A percentile compares a stretch with the other conserved stretches of the same genome.
These are phyloP conservation scores for Xylaria digitata DNA, from an alignment of 2,329 filamentous ascomycete species.

Conservation along the genomic window DNA sequence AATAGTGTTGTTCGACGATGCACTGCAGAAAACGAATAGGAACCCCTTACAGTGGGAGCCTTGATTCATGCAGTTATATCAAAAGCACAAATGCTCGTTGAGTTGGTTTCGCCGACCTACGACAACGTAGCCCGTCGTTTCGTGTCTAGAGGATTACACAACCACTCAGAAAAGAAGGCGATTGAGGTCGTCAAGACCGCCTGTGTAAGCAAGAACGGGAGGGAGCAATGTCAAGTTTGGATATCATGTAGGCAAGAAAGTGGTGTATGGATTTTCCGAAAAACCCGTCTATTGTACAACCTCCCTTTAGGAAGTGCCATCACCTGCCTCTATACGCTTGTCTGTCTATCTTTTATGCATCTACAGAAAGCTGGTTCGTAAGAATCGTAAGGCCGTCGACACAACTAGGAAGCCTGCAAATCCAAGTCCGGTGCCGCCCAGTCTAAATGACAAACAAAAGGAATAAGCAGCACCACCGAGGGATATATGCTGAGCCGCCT, in stretches of 20 bases:
- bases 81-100: neutral
- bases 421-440: slow-evolving; percentile 45
- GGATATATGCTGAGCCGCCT: slow-evolving; percentile 43
- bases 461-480: slow-evolving; percentile 43
- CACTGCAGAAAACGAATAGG: neutral
- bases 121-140: neutral
- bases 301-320: slow-evolving; percentile 43
- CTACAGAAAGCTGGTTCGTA: slow-evolving; percentile 42
- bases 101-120: neutral
- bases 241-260: neutral
- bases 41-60: neutral
- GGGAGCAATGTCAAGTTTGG: neutral
- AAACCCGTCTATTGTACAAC: slow-evolving; percentile 52
- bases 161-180: neutral
- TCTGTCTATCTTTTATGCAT: slow-evolving; percentile 48
- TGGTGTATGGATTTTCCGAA: slow-evolving; percentile 23
- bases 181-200: neutral
- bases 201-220: neutral
- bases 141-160: neutral
- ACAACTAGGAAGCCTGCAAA: slow-evolving; percentile 46
- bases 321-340: slow-evolving; percentile 48
- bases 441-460: slow-evolving; percentile 48
- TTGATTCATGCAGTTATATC: neutral
- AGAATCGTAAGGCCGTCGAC: slow-evolving; percentile 40
- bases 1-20: neutral